phyloP scores from a whole-genome alignment of 2,329 filamentous ascomycete genomes.

The Clonostachys rosea region DNA sequence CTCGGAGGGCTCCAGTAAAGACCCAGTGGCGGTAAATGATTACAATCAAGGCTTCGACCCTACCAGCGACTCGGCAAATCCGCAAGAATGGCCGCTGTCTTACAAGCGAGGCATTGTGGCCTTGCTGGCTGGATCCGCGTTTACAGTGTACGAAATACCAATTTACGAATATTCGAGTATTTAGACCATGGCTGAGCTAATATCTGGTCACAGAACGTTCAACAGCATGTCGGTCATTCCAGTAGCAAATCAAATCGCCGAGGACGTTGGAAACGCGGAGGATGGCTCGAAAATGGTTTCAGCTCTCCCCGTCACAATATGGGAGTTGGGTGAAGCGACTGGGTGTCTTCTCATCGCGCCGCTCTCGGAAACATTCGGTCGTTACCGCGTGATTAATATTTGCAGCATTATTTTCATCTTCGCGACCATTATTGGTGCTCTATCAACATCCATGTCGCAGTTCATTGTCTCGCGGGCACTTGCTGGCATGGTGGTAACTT shows the following conservation, averaged over 20 bases:
- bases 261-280: constrained; percentile 28
- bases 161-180: background rate
- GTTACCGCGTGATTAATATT: constrained; percentile 46
- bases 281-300: constrained; percentile 36
- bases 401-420: constrained; percentile 45
- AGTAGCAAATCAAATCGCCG: constrained; percentile 43
- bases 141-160: constrained; percentile 41
- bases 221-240: constrained; percentile 53
- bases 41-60: background rate
- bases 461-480: constrained; percentile 50
- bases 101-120: constrained; percentile 49
- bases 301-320: constrained; percentile 64
- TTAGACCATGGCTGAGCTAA: background rate
- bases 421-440: constrained; percentile 39
- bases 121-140: constrained; percentile 48
- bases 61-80: constrained; percentile 28
- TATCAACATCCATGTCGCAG: constrained; percentile 35
- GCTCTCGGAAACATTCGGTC: constrained; percentile 55
- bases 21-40: too few species aligned
- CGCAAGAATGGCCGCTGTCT: constrained; percentile 42
- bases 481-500: constrained; percentile 58
- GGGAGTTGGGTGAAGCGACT: constrained; percentile 61
- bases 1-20: too few species aligned
- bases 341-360: constrained; percentile 58
- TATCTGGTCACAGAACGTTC: constrained; percentile 35